A percentile compares a stretch with the other conserved stretches of the same genome.
phyloP scores from a whole-genome alignment of 169 alveolate genomes.

The Plasmodium billcollinsi region DNA sequence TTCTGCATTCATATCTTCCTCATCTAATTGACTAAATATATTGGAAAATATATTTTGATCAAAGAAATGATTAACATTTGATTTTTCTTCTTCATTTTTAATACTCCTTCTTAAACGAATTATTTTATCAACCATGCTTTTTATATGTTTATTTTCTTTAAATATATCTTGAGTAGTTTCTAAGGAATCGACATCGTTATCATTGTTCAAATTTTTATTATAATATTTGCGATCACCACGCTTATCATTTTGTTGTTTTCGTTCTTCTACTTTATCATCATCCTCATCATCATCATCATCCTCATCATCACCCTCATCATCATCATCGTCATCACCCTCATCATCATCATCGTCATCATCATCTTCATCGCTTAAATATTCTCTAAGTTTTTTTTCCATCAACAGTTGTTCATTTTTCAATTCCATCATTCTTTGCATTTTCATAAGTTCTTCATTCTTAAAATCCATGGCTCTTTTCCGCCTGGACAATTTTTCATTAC shows the following conservation, averaged over 20 bases:
- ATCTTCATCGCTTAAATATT: slow-evolving; percentile 78
- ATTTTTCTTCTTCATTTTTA: slow-evolving; percentile 41
- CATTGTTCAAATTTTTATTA: neutral
- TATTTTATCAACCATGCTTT: slow-evolving; percentile 61
- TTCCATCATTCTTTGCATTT: slow-evolving; percentile 78
- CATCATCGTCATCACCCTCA: slow-evolving; percentile 37
- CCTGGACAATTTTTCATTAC: slow-evolving; percentile 75
- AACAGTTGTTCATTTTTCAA: slow-evolving; percentile 70
- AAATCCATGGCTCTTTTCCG: slow-evolving; percentile 79
- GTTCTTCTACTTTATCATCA: neutral
- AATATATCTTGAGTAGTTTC: neutral
- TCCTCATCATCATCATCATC: too few relatives aligned
- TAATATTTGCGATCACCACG: neutral
- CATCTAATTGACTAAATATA: slow-evolving; percentile 52
- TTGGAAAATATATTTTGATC: slow-evolving; percentile 72
- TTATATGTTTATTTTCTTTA: slow-evolving; percentile 48
- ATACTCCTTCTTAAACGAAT: slow-evolving; percentile 54
- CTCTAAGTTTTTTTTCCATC: slow-evolving; percentile 78
- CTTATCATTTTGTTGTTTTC: neutral
- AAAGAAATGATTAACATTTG: slow-evolving; percentile 45
- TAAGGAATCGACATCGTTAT: neutral
- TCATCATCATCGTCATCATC: slow-evolving; percentile 18
- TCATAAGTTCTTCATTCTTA: slow-evolving; percentile 80
- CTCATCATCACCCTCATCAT: slow-evolving; percentile 1
- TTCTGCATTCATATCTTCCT: slow-evolving; percentile 6